Evolutionary conservation across 73 alveolate genomes (phyloP).

Genomic region (Paramecium sexaurelia): DNA sequence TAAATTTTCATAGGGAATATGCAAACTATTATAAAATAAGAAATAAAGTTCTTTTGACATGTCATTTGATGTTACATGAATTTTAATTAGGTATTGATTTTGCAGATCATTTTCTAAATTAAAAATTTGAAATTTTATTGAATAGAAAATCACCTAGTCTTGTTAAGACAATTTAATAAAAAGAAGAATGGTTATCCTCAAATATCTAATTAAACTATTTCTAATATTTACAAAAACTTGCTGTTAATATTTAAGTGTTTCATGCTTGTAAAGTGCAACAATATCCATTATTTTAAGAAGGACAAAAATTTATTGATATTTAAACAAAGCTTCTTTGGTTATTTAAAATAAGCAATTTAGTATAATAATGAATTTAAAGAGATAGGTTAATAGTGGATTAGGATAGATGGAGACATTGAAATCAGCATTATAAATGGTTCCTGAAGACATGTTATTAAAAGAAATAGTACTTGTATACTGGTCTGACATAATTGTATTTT

Average conservation of each 20-base stretch:
- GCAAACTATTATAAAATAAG: neutral
- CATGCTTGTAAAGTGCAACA: constrained; percentile 54
- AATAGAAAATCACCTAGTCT: neutral
- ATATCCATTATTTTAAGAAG: constrained; percentile 40
- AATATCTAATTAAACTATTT: constrained; percentile 29
- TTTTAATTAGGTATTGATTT: constrained; percentile 55
- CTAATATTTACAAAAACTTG: constrained; percentile 49
- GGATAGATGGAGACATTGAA: constrained; percentile 23
- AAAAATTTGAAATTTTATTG: neutral
- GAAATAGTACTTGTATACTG: constrained; percentile 16
- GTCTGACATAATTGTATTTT: constrained; percentile 36
- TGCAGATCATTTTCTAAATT: constrained; percentile 42
- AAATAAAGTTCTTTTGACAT: constrained; percentile 44
- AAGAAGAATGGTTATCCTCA: constrained; percentile 52
- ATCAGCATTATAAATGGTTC: neutral
- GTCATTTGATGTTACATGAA: constrained; percentile 53
- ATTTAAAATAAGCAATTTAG: constrained; percentile 38
- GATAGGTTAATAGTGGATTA: constrained; percentile 1
- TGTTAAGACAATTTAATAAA: neutral
- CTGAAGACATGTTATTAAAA: neutral
- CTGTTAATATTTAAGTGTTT: constrained; percentile 40
- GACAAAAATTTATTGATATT: neutral
- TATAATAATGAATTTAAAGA: neutral
- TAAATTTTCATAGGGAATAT: constrained; percentile 9
- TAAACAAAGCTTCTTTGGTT: constrained; percentile 46